A percentile compares a stretch with the other conserved stretches of the same genome.
phyloP scores from a whole-genome alignment of 2,329 filamentous ascomycete genomes.

The Aspergillus fischeri region DNA sequence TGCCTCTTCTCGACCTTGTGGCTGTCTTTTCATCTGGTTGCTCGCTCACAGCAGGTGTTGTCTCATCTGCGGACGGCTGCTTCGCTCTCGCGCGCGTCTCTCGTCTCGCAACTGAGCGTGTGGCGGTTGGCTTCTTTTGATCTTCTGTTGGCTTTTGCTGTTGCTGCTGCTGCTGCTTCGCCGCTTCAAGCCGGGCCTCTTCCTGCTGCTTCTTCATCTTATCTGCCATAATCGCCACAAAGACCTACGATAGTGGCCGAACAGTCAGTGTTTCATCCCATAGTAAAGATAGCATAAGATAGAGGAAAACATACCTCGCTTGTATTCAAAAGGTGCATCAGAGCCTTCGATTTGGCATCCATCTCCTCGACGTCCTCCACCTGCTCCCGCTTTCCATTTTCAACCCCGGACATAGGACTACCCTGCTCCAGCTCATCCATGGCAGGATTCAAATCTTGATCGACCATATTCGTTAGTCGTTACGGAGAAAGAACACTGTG shows the following conservation, averaged over 20 bases:
- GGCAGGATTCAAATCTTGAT: slow-evolving; percentile 9
- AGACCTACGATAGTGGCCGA: slow-evolving; percentile 32
- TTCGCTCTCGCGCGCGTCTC: slow-evolving; percentile 31
- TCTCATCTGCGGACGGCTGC: slow-evolving; percentile 14
- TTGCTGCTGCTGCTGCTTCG: slow-evolving; percentile 23
- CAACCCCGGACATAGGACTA: neutral
- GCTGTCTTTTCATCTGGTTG: slow-evolving; percentile 15
- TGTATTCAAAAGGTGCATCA: slow-evolving; percentile 44
- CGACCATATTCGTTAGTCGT: slow-evolving; percentile 16
- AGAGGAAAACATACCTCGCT: slow-evolving; percentile 34
- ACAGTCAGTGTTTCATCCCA: neutral
- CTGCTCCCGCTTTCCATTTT: slow-evolving; percentile 10
- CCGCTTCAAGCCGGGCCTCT: slow-evolving; percentile 35
- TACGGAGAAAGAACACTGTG: slow-evolving; percentile 28
- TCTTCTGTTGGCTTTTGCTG: slow-evolving; percentile 22
- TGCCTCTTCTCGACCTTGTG: slow-evolving; percentile 23
- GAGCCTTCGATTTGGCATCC: slow-evolving; percentile 41
- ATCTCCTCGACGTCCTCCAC: slow-evolving; percentile 34
- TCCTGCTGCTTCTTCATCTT: slow-evolving; percentile 48
- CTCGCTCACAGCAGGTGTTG: slow-evolving; percentile 9
- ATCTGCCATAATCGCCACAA: slow-evolving; percentile 48
- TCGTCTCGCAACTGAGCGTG: slow-evolving; percentile 20
- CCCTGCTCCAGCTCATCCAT: neutral
- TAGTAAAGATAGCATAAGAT: neutral
- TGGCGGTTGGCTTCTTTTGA: slow-evolving; percentile 22